Evolutionary conservation across 805 yeast species (phyloP).

Genomic region (Vanderwaltozyma verrucispora): DNA sequence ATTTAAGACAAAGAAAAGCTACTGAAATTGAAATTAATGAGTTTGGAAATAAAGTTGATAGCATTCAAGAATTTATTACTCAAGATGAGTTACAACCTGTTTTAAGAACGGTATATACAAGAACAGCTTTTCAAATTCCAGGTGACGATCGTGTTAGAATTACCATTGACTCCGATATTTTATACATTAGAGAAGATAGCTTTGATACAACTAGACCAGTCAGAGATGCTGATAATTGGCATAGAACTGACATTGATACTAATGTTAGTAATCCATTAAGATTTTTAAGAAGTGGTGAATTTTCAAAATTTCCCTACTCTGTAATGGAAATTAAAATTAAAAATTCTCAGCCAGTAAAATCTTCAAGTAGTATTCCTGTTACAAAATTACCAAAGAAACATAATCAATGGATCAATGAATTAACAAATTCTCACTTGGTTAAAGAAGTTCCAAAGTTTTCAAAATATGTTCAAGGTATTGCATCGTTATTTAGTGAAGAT

Average conservation of each 20-base stretch:
- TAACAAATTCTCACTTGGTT: slow-evolving; percentile 72
- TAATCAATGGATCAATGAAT: slow-evolving; percentile 75
- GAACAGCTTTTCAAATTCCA: slow-evolving; percentile 97
- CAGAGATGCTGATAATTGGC: slow-evolving; percentile 86
- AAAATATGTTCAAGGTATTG: slow-evolving; percentile 87
- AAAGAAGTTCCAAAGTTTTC: slow-evolving; percentile 93
- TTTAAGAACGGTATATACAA: slow-evolving; percentile 72
- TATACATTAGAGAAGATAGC: slow-evolving; percentile 83
- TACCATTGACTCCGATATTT: slow-evolving; percentile 78
- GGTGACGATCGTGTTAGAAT: slow-evolving; percentile 91
- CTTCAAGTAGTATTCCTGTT: slow-evolving; percentile 17
- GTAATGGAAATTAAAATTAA: slow-evolving; percentile 79
- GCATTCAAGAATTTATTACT: slow-evolving; percentile 51
- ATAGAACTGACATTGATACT: slow-evolving; percentile 82
- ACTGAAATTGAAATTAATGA: slow-evolving; percentile 42
- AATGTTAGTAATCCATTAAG: slow-evolving; percentile 57
- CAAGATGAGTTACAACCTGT: slow-evolving; percentile 71
- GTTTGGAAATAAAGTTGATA: slow-evolving; percentile 44
- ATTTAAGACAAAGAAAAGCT: slow-evolving; percentile 53
- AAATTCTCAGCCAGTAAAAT: slow-evolving; percentile 31
- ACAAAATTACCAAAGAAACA: slow-evolving; percentile 38
- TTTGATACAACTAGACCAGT: slow-evolving; percentile 79
- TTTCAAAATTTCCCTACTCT: slow-evolving; percentile 68
- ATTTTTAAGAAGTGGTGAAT: slow-evolving; percentile 78
- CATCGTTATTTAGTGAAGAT: slow-evolving; percentile 80